These are phyloP conservation scores for Neurospora sp. DNA, from an alignment of 495 filamentous ascomycete genomes.

Conservation along the genomic window DNA sequence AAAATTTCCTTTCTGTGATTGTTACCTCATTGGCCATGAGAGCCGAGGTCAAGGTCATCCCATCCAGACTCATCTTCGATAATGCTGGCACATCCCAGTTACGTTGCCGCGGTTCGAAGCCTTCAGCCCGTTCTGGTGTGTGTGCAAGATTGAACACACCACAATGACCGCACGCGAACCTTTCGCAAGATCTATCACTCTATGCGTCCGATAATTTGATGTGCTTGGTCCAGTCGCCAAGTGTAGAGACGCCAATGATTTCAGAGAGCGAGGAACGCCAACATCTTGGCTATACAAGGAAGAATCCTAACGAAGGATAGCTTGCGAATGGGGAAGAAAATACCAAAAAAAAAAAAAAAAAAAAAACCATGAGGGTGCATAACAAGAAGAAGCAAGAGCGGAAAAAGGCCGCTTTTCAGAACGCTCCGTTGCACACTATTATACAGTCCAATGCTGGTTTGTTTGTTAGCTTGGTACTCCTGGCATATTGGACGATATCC, in stretches of 20 bases:
- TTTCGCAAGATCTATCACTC: not conserved
- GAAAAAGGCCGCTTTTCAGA: not conserved
- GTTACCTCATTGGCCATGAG: not conserved
- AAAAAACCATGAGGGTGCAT: not conserved
- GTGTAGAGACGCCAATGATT: not conserved
- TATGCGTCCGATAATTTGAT: not conserved
- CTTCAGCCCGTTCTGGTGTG: not conserved
- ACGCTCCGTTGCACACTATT: not conserved
- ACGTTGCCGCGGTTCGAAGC: not conserved
- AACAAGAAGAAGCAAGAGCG: not conserved
- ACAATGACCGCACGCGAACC: not conserved
- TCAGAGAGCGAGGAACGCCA: not conserved
- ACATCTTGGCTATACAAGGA: not conserved
- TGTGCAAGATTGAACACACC: not conserved
- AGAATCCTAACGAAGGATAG: not conserved
- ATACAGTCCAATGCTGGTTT: too few species aligned
- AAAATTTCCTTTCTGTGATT: not conserved
- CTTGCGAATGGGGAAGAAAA: not conserved
- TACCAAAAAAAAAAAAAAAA: not conserved
- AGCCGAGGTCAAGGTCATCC: not conserved
- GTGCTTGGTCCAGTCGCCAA: not conserved
- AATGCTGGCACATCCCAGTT: not conserved
- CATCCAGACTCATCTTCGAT: not conserved
- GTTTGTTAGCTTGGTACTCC: too few species aligned
- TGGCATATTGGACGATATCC: too few species aligned